phyloP scores from a whole-genome alignment of 2,329 filamentous ascomycete species.

The Colletotrichum tofieldiae region DNA sequence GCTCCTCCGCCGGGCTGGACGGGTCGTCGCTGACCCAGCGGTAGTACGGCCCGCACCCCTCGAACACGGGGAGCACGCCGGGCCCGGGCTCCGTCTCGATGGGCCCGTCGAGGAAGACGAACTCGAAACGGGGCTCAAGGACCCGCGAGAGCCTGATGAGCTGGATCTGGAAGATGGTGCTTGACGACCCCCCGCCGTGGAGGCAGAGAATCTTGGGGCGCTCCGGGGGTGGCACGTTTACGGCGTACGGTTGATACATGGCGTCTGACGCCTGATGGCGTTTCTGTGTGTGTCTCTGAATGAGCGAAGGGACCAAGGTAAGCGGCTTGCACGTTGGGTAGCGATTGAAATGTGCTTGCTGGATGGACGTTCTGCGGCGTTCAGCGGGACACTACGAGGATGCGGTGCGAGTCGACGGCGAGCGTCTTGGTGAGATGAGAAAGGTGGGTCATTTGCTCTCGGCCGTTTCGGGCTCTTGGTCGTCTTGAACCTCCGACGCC shows the following conservation, averaged over 20 bases:
- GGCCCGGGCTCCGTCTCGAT: conserved; percentile 32
- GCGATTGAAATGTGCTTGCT: not conserved
- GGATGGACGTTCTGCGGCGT: not conserved
- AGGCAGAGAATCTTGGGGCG: conserved; percentile 38
- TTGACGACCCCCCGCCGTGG: conserved; percentile 36
- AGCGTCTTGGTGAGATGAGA: not conserved
- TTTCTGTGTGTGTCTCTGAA: not conserved
- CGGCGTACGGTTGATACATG: conserved; percentile 21
- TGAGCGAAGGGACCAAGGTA: not conserved
- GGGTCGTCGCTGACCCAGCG: conserved; percentile 41
- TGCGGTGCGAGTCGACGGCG: not conserved
- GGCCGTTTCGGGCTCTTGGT: conserved; percentile 15
- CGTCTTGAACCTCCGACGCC: conserved; percentile 7
- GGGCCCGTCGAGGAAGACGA: conserved; percentile 36
- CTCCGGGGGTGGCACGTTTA: conserved; percentile 7
- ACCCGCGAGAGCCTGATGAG: conserved; percentile 30
- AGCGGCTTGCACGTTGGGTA: not conserved
- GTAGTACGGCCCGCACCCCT: conserved; percentile 34
- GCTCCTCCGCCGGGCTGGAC: conserved; percentile 23
- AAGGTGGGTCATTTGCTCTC: not conserved
- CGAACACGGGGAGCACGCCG: conserved; percentile 35
- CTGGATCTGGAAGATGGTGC: conserved; percentile 36
- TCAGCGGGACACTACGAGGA: not conserved
- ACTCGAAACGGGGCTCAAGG: conserved; percentile 28
- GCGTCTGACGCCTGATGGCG: not conserved